Base-by-base conservation (phyloP, 768 basidiomycete genomes). In the Pleurotus tuber-regium region DNA sequence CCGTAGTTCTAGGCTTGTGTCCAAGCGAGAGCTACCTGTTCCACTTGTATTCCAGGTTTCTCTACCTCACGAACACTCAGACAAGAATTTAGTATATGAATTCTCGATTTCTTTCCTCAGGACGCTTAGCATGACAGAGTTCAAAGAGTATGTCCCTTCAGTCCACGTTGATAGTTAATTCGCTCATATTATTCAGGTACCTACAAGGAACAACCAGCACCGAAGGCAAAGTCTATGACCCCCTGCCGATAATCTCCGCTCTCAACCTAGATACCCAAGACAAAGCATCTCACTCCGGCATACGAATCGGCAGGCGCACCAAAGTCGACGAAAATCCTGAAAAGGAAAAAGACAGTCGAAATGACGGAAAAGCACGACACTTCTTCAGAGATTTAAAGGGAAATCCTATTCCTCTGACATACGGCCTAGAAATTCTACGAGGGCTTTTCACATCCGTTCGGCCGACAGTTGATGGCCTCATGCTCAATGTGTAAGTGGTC, bases 201-300 rank as follows among this genome's bases (percentile, higher is more conserved):
- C 69, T 82, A 6, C 8, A 14, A 14, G 30, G 52, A 63, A 65
- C 1, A 86, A 83, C 1, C 58, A 69, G 7, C n/a, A n/a, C 63
- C 70, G 3, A 61, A 69, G n/a, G 69, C 53, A 67, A 69, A 16
- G 65, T 71, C 48, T 72, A 76, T 25, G 79, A 86, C 35, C 64
- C 74, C 0, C 63, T 68, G 19, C 82, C 83, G 0, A 43, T 77
- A n/a, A 60, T 82, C 2, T 79, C 83, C 4, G 82, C 82, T 3
- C 62, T 84, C 25, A 85, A 86, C 54, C 71, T 85, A 19, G 65
- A 84, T 30, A 52, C 83, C 16, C 76, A 81, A 58, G 70, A 76
- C 57, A 69, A 75, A 43, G 71, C 80, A 4, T 63, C 67, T 54
- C 64, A 68, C 31, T 65, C 9, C 7, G 83, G 79, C 12, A 68